Evolutionary conservation across 192 early-diverging fungal genomes (phyloP).

Genomic region (Oehlia diaphana): DNA sequence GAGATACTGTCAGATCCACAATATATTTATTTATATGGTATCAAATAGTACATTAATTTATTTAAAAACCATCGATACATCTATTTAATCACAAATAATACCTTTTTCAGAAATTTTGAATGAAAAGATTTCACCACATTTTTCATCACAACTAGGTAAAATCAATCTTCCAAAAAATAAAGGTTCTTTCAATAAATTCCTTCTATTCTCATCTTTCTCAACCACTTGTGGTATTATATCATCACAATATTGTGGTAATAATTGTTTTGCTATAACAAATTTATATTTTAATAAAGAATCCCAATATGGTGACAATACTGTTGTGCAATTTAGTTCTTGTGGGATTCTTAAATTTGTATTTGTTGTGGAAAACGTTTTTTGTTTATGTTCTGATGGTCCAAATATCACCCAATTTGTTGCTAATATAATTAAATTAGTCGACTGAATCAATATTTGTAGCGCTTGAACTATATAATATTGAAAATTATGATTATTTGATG

Average conservation of each 20-base stretch:
- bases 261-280: slow-evolving; percentile 27
- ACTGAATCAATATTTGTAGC: background rate
- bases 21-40: no score
- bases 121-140: slow-evolving; percentile 7
- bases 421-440: background rate
- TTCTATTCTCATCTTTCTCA: slow-evolving; percentile 1
- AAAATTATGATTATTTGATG: background rate
- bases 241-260: slow-evolving; percentile 13
- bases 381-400: background rate
- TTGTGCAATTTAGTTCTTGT: slow-evolving; percentile 14
- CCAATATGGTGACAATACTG: background rate
- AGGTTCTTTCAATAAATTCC: background rate
- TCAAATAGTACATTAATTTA: background rate
- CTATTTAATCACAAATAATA: background rate
- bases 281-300: slow-evolving; percentile 27
- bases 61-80: background rate
- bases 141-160: background rate
- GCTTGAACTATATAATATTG: slow-evolving; percentile 8
- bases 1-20: no score
- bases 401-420: slow-evolving; percentile 19
- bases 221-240: background rate
- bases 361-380: background rate
- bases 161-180: slow-evolving; percentile 26
- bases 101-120: slow-evolving; percentile 20
- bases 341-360: background rate